Evolutionary conservation across 140 eudicot genomes (phyloP).

Genomic region (Stevia rebaudiana): DNA sequence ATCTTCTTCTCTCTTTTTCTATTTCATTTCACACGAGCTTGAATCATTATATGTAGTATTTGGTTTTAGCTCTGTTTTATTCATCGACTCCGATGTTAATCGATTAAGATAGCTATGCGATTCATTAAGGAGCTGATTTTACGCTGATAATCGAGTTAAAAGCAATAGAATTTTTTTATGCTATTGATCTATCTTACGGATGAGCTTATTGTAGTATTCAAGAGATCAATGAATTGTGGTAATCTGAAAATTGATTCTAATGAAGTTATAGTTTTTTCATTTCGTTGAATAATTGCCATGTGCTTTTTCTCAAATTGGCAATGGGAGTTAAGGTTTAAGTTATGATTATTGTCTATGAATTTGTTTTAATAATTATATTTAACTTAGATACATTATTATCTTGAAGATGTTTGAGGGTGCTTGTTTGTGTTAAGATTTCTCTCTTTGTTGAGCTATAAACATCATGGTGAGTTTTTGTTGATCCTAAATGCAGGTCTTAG

Average conservation of each 20-base stretch:
- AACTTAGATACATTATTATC: too few relatives aligned
- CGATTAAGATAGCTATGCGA: not conserved
- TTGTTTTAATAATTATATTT: too few relatives aligned
- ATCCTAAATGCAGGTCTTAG: slow-evolving; percentile 42
- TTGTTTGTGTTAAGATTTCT: not conserved
- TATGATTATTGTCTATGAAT: too few relatives aligned
- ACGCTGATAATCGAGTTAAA: not conserved
- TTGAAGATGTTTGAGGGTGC: too few relatives aligned
- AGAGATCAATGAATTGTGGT: not conserved
- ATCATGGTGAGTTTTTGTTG: not conserved
- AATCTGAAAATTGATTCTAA: not conserved
- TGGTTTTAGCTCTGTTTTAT: not conserved
- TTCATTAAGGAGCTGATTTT: not conserved
- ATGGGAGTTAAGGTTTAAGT: too few relatives aligned
- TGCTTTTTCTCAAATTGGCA: not conserved
- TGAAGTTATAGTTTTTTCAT: not conserved
- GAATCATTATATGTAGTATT: too few relatives aligned
- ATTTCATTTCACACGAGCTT: not conserved
- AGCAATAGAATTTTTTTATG: not conserved
- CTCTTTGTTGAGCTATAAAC: not conserved
- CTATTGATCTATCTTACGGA: not conserved
- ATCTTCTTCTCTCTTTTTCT: not conserved
- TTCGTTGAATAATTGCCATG: not conserved
- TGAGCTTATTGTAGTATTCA: not conserved
- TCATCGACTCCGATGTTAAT: not conserved